Evolutionary conservation across 2,329 filamentous ascomycete genomes (phyloP), one percentile per base, ranked within the genome.

Genomic region (Juglanconis sp.): DNA sequence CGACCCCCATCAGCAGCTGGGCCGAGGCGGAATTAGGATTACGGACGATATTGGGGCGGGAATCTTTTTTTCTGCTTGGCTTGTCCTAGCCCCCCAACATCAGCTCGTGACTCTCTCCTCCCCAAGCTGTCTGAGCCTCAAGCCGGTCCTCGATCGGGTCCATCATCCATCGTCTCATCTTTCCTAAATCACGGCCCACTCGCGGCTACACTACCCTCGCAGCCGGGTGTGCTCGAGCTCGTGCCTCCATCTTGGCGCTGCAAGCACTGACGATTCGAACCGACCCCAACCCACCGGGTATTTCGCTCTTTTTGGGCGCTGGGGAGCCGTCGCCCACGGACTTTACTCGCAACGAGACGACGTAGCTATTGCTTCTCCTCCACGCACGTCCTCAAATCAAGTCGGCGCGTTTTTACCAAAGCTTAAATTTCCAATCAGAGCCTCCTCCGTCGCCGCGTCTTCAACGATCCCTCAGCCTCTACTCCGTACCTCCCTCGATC

Each of bases 61-160:
- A 24, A 47, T 15, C 31, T 13, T 56, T 17, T 56, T 36, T 46
- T 13, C 7, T 30, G 15, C 31, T 11, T 38, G 17, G 10, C 9
- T 17, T 31, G 48, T 36, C 48, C 24, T 51, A 34, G 48, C 5
- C 31, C 52, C 47, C 55, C 36, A 86, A 52, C 55, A 40, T 57
- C 48, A 52, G 35, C 34, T 34, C 32, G 11, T 17, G 35, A 32
- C 54, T 32, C 13, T 50, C 15, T 17, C 32, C 30, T 30, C 17
- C 40, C 53, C 31, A 30, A 36, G 54, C 40, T 15, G 8, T 13
- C 40, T 13, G 40, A 13, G 10, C 24, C 5, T 48, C 46, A 31
- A 30, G 17, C 46, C 13, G 36, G 40, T 32, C 56, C 52, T 52
- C 56, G 47, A 55, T 40, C 15, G 15, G 40, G 34, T 31, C 50